Conservation (phyloP, 805 yeast species). For the Debaryomyces tyrocola region DNA sequence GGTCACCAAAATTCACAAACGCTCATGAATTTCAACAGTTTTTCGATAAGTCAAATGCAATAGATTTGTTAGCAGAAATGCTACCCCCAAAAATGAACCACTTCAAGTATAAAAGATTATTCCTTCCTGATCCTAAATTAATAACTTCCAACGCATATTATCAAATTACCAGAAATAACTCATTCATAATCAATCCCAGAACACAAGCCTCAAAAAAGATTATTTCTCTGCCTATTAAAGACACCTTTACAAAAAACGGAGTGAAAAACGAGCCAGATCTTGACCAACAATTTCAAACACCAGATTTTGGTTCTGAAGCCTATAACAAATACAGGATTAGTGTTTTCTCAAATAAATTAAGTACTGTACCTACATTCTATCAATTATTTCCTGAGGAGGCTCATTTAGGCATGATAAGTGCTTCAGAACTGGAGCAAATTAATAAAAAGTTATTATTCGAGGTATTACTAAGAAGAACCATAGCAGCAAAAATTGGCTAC, state of each 20-base stretch:
- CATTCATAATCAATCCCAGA: background rate
- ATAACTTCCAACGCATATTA: background rate
- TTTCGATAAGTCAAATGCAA: constrained; percentile 17
- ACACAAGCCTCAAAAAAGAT: background rate
- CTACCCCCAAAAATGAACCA: constrained; percentile 28
- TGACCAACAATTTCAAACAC: constrained; percentile 4
- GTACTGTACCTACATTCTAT: constrained; percentile 26
- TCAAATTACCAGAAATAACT: background rate
- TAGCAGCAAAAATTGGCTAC: constrained; percentile 42
- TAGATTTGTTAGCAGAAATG: constrained; percentile 22
- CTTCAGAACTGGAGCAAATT: constrained; percentile 26
- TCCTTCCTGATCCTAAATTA: constrained; percentile 14
- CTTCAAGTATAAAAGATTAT: constrained; percentile 20
- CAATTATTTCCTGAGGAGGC: constrained; percentile 30
- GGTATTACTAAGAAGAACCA: constrained; percentile 37
- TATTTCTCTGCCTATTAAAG: constrained; percentile 16
- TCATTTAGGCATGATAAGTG: constrained; percentile 18
- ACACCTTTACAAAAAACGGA: constrained; percentile 14
- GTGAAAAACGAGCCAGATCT: background rate
- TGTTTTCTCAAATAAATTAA: constrained; percentile 21
- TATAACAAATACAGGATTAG: constrained; percentile 27
- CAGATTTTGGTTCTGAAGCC: constrained; percentile 16
- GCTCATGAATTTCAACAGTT: constrained; percentile 20
- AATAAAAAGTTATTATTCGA: constrained; percentile 36
- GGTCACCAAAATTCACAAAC: constrained; percentile 20